These are phyloP conservation scores for Pythium aristosporum DNA, from an alignment of 352 stramenopile genomes.

Conservation along the genomic window DNA sequence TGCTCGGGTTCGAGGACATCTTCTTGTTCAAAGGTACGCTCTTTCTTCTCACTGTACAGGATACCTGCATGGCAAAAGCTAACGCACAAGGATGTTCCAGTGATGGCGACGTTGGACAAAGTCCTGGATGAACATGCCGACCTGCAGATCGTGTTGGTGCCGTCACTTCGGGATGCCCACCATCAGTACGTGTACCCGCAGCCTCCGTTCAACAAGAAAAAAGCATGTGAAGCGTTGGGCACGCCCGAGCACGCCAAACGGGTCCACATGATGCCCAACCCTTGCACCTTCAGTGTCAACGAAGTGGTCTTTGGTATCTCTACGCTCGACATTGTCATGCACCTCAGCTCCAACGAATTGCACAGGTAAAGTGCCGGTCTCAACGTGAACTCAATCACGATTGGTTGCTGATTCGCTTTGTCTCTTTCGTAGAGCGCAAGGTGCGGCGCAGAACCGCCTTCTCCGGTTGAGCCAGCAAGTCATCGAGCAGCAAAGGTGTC, in stretches of 20 bases:
- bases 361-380: conserved; percentile 32
- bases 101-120: conserved; percentile 75
- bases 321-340: conserved; percentile 90
- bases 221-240: conserved; percentile 69
- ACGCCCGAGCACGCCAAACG: conserved; percentile 67
- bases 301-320: conserved; percentile 92
- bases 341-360: conserved; percentile 82
- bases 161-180: conserved; percentile 94
- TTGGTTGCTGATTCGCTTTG: background rate
- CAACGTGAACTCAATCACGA: background rate
- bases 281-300: conserved; percentile 94
- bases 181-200: conserved; percentile 95
- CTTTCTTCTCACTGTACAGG: background rate
- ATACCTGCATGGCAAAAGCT: background rate
- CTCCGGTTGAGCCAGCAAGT: conserved; percentile 78
- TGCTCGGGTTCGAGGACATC: conserved; percentile 82
- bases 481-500: conserved; percentile 73
- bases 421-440: background rate
- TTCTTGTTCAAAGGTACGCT: conserved; percentile 81
- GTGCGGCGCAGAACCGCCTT: conserved; percentile 55
- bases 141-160: conserved; percentile 93
- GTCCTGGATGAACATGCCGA: conserved; percentile 46
- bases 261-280: conserved; percentile 95
- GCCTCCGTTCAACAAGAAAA: conserved; percentile 90
- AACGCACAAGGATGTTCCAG: conserved; percentile 27